Percentiles rank a stretch among this genome's conserved stretches.
Evolutionary conservation across 2,329 filamentous ascomycete genomes (phyloP).

Genomic region (Aspergillus pseudoviridinutans): DNA sequence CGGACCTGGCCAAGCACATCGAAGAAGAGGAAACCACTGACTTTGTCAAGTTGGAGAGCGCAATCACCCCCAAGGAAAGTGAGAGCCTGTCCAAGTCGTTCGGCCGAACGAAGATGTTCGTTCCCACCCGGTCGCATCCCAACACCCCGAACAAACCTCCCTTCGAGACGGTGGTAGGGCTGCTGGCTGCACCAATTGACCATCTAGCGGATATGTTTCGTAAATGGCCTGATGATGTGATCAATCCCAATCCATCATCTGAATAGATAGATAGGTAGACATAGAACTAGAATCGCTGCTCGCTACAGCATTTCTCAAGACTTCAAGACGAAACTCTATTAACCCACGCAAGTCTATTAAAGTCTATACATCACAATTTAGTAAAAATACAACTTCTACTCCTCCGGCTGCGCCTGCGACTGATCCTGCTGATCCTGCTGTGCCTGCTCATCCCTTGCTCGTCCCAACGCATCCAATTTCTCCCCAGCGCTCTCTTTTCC

Average conservation of each 20-base stretch:
- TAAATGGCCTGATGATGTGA: conserved; percentile 45
- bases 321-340: no score
- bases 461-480: conserved; percentile 14
- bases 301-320: no score
- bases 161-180: conserved; percentile 53
- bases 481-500: conserved; percentile 16
- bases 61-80: conserved; percentile 34
- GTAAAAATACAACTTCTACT: background rate
- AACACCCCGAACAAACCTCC: conserved; percentile 50
- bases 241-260: background rate
- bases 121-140: conserved; percentile 51
- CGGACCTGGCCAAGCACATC: conserved; percentile 45
- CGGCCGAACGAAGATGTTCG: conserved; percentile 51
- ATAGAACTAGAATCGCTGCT: background rate
- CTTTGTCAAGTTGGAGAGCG: conserved; percentile 46
- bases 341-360: background rate
- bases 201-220: conserved; percentile 53
- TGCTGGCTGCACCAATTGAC: conserved; percentile 57
- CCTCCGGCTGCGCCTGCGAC: background rate
- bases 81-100: conserved; percentile 44
- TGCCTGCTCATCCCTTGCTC: conserved; percentile 1
- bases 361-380: background rate
- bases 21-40: conserved; percentile 50
- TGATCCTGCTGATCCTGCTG: background rate
- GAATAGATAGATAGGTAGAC: conserved; percentile 2